Percentiles rank a stretch among this genome's conserved stretches.
Evolutionary conservation across 202 grass and related monocot species (phyloP).

Genomic region (Cymbopogon flexuosus): DNA sequence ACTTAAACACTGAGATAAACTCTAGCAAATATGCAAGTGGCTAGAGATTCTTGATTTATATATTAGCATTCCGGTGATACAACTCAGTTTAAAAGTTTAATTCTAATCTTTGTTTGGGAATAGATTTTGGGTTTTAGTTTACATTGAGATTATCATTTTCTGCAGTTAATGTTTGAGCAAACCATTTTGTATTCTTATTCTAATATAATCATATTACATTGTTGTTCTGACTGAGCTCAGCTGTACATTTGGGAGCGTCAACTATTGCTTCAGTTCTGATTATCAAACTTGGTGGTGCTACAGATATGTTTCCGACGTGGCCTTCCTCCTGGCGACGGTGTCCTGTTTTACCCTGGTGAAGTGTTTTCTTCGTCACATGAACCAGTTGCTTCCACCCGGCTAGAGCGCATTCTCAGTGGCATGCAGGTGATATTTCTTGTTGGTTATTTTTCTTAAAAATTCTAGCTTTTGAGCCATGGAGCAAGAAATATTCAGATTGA

Average conservation of each 20-base stretch:
- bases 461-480: background rate
- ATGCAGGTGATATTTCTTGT: constrained; percentile 69
- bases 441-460: background rate
- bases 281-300: constrained; percentile 3
- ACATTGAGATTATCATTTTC: background rate
- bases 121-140: background rate
- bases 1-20: background rate
- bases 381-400: constrained; percentile 75
- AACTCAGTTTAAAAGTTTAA: background rate
- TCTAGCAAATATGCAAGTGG: constrained; percentile 1
- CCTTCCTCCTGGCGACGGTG: constrained; percentile 90
- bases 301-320: constrained; percentile 88
- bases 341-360: constrained; percentile 94
- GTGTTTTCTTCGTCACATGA: constrained; percentile 87
- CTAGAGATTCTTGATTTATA: background rate
- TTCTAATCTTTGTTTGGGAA: background rate
- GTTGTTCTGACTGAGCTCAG: background rate
- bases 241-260: background rate
- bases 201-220: background rate
- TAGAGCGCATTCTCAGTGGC: constrained; percentile 91
- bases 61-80: background rate
- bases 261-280: background rate
- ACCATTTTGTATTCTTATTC: background rate
- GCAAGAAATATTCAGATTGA: background rate
- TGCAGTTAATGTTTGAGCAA: background rate